A percentile compares a stretch with the other conserved stretches of the same genome.
Conservation (phyloP, 176 grass and related monocot genomes). For the Tillandsia fasciculata region DNA sequence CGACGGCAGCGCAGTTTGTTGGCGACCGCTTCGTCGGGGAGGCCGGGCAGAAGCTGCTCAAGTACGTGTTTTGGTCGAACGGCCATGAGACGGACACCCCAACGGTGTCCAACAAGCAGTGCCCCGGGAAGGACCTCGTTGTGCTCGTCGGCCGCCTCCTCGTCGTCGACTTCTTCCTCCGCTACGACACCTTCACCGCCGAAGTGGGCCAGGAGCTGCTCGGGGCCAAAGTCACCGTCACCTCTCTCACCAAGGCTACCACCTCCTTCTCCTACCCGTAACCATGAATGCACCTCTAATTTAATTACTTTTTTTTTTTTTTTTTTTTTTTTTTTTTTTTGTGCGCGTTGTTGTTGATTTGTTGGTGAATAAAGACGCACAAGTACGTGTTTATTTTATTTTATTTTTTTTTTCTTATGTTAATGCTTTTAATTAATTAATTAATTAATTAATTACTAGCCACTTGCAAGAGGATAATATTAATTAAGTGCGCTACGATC, state of each 20-base stretch:
- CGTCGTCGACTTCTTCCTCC: constrained; percentile 24
- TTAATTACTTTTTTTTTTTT: no score
- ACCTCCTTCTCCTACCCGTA: neutral
- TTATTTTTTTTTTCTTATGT: no score
- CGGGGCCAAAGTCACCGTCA: neutral
- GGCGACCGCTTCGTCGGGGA: constrained; percentile 37
- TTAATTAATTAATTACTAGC: no score
- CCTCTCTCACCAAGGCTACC: constrained; percentile 4
- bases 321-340: no score
- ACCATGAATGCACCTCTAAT: no score
- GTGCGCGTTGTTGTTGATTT: no score
- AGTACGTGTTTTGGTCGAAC: constrained; percentile 35
- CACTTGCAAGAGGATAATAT: no score
- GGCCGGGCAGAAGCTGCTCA: constrained; percentile 15
- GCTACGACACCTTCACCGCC: constrained; percentile 25
- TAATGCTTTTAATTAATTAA: no score
- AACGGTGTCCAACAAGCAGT: constrained; percentile 20
- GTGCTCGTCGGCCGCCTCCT: constrained; percentile 15
- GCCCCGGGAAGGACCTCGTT: constrained; percentile 25
- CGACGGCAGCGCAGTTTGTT: constrained; percentile 39
- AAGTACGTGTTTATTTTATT: no score
- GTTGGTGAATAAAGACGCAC: no score
- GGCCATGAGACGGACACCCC: constrained; percentile 18
- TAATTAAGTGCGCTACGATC: no score
- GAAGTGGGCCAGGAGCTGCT: neutral